phyloP scores from a whole-genome alignment of 495 filamentous ascomycete species.

The Bathelium albidoporum region DNA sequence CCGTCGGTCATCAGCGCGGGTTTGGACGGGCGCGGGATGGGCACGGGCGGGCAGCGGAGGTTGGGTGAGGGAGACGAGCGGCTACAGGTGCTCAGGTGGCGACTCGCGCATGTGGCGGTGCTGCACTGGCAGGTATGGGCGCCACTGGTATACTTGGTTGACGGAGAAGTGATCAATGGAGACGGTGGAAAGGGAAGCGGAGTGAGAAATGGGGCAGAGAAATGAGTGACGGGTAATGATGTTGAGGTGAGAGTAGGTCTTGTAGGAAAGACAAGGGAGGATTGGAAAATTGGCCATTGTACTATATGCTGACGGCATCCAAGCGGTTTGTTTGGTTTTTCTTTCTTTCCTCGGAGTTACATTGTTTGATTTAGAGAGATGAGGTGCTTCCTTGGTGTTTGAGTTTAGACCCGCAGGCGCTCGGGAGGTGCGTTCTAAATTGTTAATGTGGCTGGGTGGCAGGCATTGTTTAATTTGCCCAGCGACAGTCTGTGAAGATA shows the following conservation, averaged over 20 bases:
- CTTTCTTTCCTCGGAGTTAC: too few species aligned
- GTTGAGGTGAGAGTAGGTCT: background rate
- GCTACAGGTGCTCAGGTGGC: slow-evolving; percentile 39
- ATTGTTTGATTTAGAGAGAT: too few species aligned
- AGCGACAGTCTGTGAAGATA: too few species aligned
- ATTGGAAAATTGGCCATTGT: too few species aligned
- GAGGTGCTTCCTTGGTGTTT: too few species aligned
- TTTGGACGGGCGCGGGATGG: slow-evolving; percentile 5
- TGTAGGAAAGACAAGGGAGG: too few species aligned
- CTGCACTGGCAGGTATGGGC: slow-evolving; percentile 86
- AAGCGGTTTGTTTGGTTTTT: too few species aligned
- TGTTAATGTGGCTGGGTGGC: too few species aligned
- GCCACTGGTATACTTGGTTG: slow-evolving; percentile 47
- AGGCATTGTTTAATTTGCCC: too few species aligned
- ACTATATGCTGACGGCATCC: background rate
- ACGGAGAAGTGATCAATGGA: background rate
- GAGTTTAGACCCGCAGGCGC: too few species aligned
- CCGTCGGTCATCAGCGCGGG: slow-evolving; percentile 19
- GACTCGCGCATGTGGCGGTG: slow-evolving; percentile 66
- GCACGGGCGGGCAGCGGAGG: background rate
- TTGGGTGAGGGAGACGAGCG: background rate
- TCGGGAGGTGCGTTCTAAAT: too few species aligned
- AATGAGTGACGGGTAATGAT: background rate
- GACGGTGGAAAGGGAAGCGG: background rate
- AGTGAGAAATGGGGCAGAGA: background rate